phyloP scores from a whole-genome alignment of 768 basidiomycete genomes.

The Pleurotus citrinopileatus region DNA sequence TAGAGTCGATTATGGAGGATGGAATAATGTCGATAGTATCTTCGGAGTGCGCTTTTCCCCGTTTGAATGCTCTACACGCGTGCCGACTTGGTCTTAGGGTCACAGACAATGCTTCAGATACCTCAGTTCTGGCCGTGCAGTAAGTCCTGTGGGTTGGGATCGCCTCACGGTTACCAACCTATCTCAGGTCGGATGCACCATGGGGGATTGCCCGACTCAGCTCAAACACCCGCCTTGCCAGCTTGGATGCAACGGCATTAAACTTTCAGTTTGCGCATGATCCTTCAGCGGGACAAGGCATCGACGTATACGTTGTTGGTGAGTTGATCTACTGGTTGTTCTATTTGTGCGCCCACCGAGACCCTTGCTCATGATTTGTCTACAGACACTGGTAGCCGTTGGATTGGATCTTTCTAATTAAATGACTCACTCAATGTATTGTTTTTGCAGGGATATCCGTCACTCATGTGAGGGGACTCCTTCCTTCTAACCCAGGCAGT shows the following conservation, averaged over 20 bases:
- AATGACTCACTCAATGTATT: neutral
- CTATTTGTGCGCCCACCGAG: neutral
- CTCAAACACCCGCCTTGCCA: slow-evolving; percentile 14
- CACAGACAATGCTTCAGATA: neutral
- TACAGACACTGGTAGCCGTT: neutral
- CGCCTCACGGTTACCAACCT: neutral
- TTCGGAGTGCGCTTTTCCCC: slow-evolving; percentile 17
- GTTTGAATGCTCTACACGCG: neutral
- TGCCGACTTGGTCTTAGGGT: neutral
- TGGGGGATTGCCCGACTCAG: slow-evolving; percentile 30
- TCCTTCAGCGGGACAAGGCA: slow-evolving; percentile 26
- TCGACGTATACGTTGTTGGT: slow-evolving; percentile 38
- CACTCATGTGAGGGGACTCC: neutral
- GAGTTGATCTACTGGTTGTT: neutral
- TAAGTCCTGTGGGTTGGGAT: slow-evolving; percentile 7
- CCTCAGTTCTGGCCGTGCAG: slow-evolving; percentile 17
- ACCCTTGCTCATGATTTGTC: neutral
- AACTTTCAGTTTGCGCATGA: slow-evolving; percentile 28
- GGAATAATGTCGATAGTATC: slow-evolving; percentile 21
- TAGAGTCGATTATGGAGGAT: slow-evolving; percentile 24
- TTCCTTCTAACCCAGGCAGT: neutral
- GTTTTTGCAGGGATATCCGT: neutral
- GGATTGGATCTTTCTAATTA: neutral
- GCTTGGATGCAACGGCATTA: slow-evolving; percentile 12
- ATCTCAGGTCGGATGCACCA: slow-evolving; percentile 25